A percentile compares a stretch with the other conserved stretches of the same genome.
These are phyloP conservation scores for Rhodomyrtus tomentosa DNA, from an alignment of 345 rosid species.

Conservation along the genomic window DNA sequence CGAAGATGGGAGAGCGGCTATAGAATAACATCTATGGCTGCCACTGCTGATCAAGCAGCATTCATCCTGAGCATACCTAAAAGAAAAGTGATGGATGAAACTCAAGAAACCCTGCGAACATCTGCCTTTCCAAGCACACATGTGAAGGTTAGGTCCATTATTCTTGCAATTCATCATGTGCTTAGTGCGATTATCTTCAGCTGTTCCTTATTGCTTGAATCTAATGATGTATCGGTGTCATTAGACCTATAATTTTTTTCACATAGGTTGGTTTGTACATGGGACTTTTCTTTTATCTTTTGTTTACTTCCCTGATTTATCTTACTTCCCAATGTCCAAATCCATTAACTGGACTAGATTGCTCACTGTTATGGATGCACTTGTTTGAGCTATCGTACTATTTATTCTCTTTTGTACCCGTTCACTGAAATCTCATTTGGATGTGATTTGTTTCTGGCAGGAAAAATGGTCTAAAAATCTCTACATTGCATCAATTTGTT, in stretches of 20 bases:
- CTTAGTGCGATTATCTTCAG: not conserved
- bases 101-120: constrained; percentile 94
- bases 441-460: constrained; percentile 17
- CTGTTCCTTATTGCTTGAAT: not conserved
- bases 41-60: constrained; percentile 87
- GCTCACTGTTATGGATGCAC: not conserved
- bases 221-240: not conserved
- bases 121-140: constrained; percentile 96
- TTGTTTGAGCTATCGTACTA: not conserved
- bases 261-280: not conserved
- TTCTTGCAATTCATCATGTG: not conserved
- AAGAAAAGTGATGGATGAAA: constrained; percentile 77
- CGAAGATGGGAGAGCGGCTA: constrained; percentile 86
- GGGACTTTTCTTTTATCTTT: not conserved
- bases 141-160: constrained; percentile 49
- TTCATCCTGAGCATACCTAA: constrained; percentile 81
- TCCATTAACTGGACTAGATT: not conserved
- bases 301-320: not conserved
- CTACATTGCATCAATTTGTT: constrained; percentile 56
- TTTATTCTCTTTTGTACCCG: not conserved
- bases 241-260: not conserved
- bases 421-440: not conserved
- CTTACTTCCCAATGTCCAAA: not conserved
- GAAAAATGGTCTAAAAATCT: constrained; percentile 66
- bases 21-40: constrained; percentile 92